These are phyloP conservation scores for Lepidium campestre DNA, from an alignment of 441 rosid species.

Conservation along the genomic window DNA sequence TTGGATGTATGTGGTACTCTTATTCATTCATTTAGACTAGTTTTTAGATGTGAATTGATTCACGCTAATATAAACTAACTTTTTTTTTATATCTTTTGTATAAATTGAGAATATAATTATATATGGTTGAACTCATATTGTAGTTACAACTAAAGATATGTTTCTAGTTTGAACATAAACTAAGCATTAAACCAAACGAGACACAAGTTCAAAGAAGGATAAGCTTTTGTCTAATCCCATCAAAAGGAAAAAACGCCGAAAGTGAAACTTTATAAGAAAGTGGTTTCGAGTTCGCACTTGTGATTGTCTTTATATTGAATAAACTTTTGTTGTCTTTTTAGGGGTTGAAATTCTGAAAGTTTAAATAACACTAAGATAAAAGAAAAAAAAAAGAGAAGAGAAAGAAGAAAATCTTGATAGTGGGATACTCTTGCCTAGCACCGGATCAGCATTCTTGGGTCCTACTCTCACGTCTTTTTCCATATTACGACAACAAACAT, in stretches of 20 bases:
- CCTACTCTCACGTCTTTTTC: slow-evolving; percentile 38
- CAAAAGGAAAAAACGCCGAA: background rate
- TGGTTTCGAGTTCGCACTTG: background rate
- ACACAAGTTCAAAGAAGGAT: background rate
- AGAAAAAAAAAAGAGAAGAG: background rate
- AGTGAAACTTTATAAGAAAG: slow-evolving; percentile 33
- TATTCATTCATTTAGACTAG: no score
- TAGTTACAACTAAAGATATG: background rate
- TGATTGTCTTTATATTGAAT: background rate
- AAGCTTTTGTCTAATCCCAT: slow-evolving; percentile 11
- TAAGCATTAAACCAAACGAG: background rate
- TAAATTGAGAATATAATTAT: background rate
- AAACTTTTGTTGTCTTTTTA: slow-evolving; percentile 14
- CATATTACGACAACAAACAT: slow-evolving; percentile 10
- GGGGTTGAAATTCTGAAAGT: slow-evolving; percentile 8
- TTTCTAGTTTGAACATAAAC: background rate
- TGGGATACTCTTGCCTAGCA: slow-evolving; percentile 65
- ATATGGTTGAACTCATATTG: background rate
- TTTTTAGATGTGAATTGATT: no score
- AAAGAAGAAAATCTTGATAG: slow-evolving; percentile 26
- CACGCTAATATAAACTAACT: no score
- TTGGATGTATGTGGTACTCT: no score
- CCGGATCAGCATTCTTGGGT: slow-evolving; percentile 45
- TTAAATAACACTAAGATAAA: background rate
- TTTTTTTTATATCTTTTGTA: no score